Base-by-base conservation (phyloP, 148 eudicot genomes). In the Rheum nobile region DNA sequence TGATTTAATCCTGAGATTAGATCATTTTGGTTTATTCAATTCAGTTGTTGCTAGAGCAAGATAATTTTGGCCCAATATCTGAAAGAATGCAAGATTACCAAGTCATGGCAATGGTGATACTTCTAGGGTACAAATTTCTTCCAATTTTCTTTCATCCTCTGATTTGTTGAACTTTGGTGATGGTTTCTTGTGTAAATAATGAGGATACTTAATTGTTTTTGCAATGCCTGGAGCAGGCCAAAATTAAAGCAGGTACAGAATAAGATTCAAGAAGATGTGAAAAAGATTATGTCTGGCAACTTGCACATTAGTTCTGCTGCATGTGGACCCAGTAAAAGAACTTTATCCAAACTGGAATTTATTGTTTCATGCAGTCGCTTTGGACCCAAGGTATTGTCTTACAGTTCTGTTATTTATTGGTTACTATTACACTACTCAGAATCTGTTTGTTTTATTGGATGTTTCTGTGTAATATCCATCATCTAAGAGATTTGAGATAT, bases 71-170 rank as follows among this genome's bases (percentile, higher is more conserved):
- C 65, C 71, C 81, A 75, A 84, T 95, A 74, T 78, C 83, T 74
- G 91, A 88, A 44, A 88, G 91, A 67, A 83, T 95, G 91, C 86
- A 91, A 74, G 92, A 84, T 72, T 91, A 95, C 82, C 97, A 91
- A 85, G 91, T 90, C 71, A 83, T 92, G 78, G 98, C 97, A 46
- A 95, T 90, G 96, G 80, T 95, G 42, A 78, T 91, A 59, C 80
- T 95, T 74, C 80, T 87, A 81, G 98, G 98, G 98, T 94, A 84
- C 55, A 83, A 31, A 32, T 26, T 44, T 44, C 24, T 73, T n/a
- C 12, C 6, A 34, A 9, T 38, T 8, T 50, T n/a, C 39, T 8
- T 39, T 72, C 31, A 28, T 48, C 14, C 34, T 72, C n/a, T 44
- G 12, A 12, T 32, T 70, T 22, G 50, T 12, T 69, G 72, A 41